Conservation (phyloP, 257 asterid species). For the Forsythia viridissima region DNA sequence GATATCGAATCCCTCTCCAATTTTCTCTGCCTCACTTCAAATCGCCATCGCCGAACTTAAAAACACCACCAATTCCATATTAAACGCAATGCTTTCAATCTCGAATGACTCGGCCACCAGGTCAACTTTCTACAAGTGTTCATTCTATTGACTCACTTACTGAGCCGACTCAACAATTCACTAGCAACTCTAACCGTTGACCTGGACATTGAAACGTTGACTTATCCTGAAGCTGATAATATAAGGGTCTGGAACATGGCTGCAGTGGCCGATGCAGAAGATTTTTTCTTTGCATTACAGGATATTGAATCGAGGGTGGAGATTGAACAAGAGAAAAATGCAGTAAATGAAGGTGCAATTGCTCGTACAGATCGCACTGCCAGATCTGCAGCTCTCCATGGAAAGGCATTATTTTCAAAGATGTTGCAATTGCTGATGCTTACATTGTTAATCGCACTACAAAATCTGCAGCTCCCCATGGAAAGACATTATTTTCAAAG, state of each 20-base stretch:
- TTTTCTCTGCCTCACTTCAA: neutral
- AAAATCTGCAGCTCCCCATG: too few relatives aligned
- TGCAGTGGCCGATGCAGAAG: neutral
- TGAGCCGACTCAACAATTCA: neutral
- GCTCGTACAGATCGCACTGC: too few relatives aligned
- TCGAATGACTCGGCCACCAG: neutral
- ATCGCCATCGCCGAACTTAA: neutral
- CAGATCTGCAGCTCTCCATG: too few relatives aligned
- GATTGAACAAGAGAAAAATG: neutral
- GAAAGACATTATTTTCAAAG: too few relatives aligned
- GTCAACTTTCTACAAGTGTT: neutral
- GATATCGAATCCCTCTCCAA: neutral
- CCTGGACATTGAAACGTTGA: neutral
- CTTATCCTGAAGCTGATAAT: neutral
- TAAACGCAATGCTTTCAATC: neutral
- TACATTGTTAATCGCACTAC: too few relatives aligned
- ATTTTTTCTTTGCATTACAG: neutral
- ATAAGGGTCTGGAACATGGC: neutral
- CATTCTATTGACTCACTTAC: neutral
- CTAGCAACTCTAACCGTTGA: neutral
- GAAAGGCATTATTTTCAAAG: too few relatives aligned
- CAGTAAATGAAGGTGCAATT: slow-evolving; percentile 38
- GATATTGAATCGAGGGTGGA: neutral
- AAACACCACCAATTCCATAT: neutral
- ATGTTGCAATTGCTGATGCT: too few relatives aligned